Base-by-base conservation (phyloP, 805 yeast genomes). In the Vanderwaltozyma tropicalis region DNA sequence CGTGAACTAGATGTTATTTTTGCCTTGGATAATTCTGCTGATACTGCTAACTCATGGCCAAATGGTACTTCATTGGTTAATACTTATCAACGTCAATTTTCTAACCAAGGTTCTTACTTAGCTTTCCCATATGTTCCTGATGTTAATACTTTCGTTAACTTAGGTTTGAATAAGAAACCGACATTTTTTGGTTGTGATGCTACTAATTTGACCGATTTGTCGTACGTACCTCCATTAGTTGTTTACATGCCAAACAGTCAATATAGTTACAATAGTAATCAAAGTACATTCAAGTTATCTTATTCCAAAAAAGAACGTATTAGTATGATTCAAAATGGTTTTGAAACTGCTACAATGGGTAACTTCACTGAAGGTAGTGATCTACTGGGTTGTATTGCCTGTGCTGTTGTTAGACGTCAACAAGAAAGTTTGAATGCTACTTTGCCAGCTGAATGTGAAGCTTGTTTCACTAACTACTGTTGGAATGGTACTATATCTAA, bases 71-170 rank as follows among this genome's bases (percentile, higher is more conserved):
- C 86, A 1, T 51, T 82, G 44, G 72, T 68, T 22, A 54, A 57
- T 29, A 72, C 82, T 8, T 80, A 69, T 50, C 63, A 66, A 43
- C 68, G 86, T 48, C 85, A 79, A 59, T 77, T 75, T 42, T 51
- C 48, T 30, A 13, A 47, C 7, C 76, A 46, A 40, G 79, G 78
- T 21, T 67, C 71, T 46, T 74, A 74, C 36, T 73, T 82, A 24
- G 64, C 79, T 4, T 82, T 81, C 69, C 95, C 95, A 11, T 75
- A 81, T 48, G 89, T 86, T 39, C 95, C 95, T 11, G 88, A 77
- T 53, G 61, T 54, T 26, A 60, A 68, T 34, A 72, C 87, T 0
- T 81, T 85, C 56, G 53, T 73, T 25, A 69, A 70, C 42, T 50
- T 64, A 44, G 80, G 81, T 43, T 66, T 84, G 45, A 79, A 84